phyloP scores from a whole-genome alignment of 75 land plant species.

The Pinus tabuliformis region DNA sequence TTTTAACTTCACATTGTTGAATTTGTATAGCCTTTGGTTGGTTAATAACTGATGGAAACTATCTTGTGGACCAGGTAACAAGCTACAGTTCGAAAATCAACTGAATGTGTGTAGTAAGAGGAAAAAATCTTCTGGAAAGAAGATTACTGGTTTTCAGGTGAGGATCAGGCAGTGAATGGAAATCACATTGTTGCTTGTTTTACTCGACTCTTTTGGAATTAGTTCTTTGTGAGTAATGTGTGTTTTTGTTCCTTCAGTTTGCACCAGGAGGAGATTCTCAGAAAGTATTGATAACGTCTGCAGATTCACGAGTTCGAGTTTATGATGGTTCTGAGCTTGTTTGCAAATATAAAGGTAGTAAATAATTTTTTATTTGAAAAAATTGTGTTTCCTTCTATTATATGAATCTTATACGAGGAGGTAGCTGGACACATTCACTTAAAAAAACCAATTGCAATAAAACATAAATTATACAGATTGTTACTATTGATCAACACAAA shows the following conservation, averaged over 20 bases:
- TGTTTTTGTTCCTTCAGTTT: slow-evolving; percentile 34
- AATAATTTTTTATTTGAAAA: not conserved
- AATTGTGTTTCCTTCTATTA: not conserved
- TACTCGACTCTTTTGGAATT: not conserved
- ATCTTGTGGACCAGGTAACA: slow-evolving; percentile 34
- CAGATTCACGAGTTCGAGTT: slow-evolving; percentile 67
- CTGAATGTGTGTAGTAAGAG: slow-evolving; percentile 40
- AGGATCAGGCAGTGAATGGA: not conserved
- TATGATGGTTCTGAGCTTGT: slow-evolving; percentile 38
- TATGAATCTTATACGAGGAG: not conserved
- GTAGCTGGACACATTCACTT: not conserved
- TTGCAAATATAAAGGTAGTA: slow-evolving; percentile 60
- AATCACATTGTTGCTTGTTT: not conserved
- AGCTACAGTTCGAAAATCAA: slow-evolving; percentile 42
- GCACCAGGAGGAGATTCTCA: slow-evolving; percentile 40
- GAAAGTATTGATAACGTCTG: slow-evolving; percentile 70
- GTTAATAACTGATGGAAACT: not conserved
- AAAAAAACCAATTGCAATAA: not conserved
- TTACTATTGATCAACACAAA: too few relatives aligned
- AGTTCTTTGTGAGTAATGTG: not conserved
- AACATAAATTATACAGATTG: not conserved
- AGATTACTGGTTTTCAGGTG: slow-evolving; percentile 87
- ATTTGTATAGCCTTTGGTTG: not conserved
- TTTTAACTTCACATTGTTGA: not conserved
- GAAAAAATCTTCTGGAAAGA: slow-evolving; percentile 61